Conservation (phyloP, 441 rosid genomes). For the Brassica balearica region DNA sequence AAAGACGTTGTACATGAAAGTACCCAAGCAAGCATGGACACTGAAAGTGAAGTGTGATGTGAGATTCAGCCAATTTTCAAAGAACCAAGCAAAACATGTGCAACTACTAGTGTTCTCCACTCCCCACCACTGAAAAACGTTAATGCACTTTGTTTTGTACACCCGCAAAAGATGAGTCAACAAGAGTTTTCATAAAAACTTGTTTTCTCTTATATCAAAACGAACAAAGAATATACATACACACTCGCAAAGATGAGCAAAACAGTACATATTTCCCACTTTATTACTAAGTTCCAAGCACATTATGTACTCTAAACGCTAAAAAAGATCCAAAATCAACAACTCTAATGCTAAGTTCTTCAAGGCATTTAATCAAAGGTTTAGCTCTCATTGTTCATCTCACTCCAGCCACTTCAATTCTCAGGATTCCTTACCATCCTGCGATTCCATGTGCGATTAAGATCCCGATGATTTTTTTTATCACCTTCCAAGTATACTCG, state of each 20-base stretch:
- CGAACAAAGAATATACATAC: neutral
- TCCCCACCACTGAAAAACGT: no score
- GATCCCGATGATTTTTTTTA: neutral
- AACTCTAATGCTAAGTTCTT: constrained; percentile 19
- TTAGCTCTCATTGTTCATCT: constrained; percentile 15
- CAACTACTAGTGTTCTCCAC: no score
- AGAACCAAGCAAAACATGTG: no score
- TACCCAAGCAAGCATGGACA: no score
- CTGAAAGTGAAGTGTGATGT: no score
- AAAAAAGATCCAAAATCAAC: neutral
- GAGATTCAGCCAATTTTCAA: no score
- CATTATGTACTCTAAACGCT: constrained; percentile 9
- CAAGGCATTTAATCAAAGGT: constrained; percentile 1
- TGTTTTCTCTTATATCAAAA: neutral
- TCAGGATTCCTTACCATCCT: constrained; percentile 1
- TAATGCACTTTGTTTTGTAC: no score
- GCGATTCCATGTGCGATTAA: neutral
- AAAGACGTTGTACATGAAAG: no score
- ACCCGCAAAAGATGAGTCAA: neutral
- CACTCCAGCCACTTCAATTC: constrained; percentile 16
- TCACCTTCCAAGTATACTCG: constrained; percentile 14
- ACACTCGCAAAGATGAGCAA: neutral
- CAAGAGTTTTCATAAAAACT: neutral
- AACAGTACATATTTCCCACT: neutral
- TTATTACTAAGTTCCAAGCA: constrained; percentile 17